Evolutionary conservation across 2,329 filamentous ascomycete genomes (phyloP), one percentile per base, ranked within the genome.

Genomic region (Raffaelea albimanens): DNA sequence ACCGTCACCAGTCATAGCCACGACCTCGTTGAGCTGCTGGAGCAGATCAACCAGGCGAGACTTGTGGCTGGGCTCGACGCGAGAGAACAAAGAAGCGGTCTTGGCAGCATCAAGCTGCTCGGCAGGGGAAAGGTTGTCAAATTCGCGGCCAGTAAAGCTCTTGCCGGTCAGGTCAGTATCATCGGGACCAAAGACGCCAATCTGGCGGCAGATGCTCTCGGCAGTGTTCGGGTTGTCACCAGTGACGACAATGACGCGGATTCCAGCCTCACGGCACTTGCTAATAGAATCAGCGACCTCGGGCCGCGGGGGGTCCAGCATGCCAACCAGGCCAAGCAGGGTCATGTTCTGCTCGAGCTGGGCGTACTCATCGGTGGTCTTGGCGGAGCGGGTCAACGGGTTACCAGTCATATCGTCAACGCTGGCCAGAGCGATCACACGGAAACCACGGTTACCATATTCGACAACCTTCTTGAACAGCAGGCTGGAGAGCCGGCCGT

Each of bases 1-100:
- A 67, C 93, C 93, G 61, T 98, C 93, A 60, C 93, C 93, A 56
- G 93, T 98, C 93, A 98, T 98, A 56, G 93, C 93, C 53, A 98
- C 94, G 40, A 98, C 93, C 63, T 98, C 88, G 52, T 87, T 87
- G 44, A 87, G 75, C 50, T 87, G 88, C 65, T 98, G 94, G 41
- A 98, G 84, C 40, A 98, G 82, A 64, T 98, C 93, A 43, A 98
- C 91, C 41, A 98, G 80, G 68, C 88, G 93, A n/a, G 87, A 94
- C 76, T 98, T 98, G 76, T 98, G 93, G 44, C 77, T 81, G 45
- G 93, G 93, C 66, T 98, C 93, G 21, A 95, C 94, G 53, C 93
- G 86, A 33, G 93, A 98, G 72, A 98, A 98, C 29, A 98, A 75
- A 43, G 85, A 95, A 2, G 91, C 93, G 40, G 72, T 80, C 68